These are phyloP conservation scores for Apophysomyces elegans DNA, from an alignment of 371 early-diverging fungal species.

Conservation along the genomic window DNA sequence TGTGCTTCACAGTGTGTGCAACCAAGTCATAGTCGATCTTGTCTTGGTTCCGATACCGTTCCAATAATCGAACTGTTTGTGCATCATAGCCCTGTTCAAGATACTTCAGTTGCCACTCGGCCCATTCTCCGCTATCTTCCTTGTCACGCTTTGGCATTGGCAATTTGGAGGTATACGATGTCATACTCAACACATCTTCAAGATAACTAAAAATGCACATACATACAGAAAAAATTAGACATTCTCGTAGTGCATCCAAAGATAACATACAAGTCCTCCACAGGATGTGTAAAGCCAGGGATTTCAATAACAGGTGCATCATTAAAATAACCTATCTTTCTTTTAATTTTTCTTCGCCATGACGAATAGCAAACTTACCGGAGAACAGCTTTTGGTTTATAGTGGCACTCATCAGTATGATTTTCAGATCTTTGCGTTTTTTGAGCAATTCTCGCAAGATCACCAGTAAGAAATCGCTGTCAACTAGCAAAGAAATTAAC, in stretches of 20 bases:
- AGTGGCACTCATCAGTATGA: constrained; percentile 86
- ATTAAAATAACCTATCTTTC: constrained; percentile 47
- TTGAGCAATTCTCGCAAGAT: constrained; percentile 58
- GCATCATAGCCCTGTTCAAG: constrained; percentile 51
- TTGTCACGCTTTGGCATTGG: constrained; percentile 38
- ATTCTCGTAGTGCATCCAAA: background rate
- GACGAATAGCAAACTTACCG: constrained; percentile 15
- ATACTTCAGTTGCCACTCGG: constrained; percentile 49
- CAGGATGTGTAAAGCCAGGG: constrained; percentile 84
- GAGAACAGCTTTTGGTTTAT: constrained; percentile 68
- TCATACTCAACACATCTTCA: constrained; percentile 60
- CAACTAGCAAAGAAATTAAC: constrained; percentile 32
- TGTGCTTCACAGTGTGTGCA: constrained; percentile 62
- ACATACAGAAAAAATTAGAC: background rate
- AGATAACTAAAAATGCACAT: constrained; percentile 36
- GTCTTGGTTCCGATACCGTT: constrained; percentile 53
- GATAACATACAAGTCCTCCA: constrained; percentile 57
- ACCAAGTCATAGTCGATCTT: constrained; percentile 73
- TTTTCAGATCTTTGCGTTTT: constrained; percentile 53
- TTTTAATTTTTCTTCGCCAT: background rate
- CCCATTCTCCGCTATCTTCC: constrained; percentile 39
- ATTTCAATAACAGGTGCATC: constrained; percentile 72
- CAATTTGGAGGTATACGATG: constrained; percentile 48
- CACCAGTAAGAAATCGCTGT: constrained; percentile 68
- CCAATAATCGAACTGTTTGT: constrained; percentile 47